These are phyloP conservation scores for Shiraia bambusicola DNA, from an alignment of 2,329 filamentous ascomycete species.

Conservation along the genomic window DNA sequence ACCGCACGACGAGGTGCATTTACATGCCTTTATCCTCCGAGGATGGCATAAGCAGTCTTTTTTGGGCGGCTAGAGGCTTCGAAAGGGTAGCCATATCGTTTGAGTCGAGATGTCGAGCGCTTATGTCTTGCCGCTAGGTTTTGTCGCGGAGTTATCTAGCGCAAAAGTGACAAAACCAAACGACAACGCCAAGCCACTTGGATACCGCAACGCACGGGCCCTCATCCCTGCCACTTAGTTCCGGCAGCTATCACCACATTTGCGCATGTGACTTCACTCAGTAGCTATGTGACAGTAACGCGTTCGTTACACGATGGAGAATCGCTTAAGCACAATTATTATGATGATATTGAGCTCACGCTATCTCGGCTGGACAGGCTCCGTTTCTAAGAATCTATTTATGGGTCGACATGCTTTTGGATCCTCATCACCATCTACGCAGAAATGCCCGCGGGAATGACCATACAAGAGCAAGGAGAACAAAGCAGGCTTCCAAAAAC, in stretches of 20 bases:
- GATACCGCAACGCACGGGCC: slow-evolving; percentile 9
- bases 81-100: slow-evolving; percentile 11
- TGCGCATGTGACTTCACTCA: no score
- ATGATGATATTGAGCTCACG: no score
- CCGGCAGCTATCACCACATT: no score
- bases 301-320: slow-evolving; percentile 21
- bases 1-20: slow-evolving; percentile 1
- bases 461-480: no score
- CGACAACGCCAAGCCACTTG: slow-evolving; percentile 13
- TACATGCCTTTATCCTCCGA: slow-evolving; percentile 7
- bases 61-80: slow-evolving; percentile 13
- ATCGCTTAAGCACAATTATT: no score
- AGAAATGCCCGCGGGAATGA: slow-evolving; percentile 19
- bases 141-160: slow-evolving; percentile 15
- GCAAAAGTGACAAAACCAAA: slow-evolving; percentile 12
- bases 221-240: slow-evolving; percentile 2
- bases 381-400: slow-evolving; percentile 17
- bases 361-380: no score
- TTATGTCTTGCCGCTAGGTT: slow-evolving; percentile 14
- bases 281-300: no score
- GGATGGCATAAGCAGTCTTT: slow-evolving; percentile 6
- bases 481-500: no score
- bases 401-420: slow-evolving; percentile 18
- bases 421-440: slow-evolving; percentile 18
- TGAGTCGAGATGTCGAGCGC: slow-evolving; percentile 12